A percentile compares a stretch with the other conserved stretches of the same genome.
phyloP scores from a whole-genome alignment of 495 filamentous ascomycete genomes.

The Terfezia claveryi region DNA sequence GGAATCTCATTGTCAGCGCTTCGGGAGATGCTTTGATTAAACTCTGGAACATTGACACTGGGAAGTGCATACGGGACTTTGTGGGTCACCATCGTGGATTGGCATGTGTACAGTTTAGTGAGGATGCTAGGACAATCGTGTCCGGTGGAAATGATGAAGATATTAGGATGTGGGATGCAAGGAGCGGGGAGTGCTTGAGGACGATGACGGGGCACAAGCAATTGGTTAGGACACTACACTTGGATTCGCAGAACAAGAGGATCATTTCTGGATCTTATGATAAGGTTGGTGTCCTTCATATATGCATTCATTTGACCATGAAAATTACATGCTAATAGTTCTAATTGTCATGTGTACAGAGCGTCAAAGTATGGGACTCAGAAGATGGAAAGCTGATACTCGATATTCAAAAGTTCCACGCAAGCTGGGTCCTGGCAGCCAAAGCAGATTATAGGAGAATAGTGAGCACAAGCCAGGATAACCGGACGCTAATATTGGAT shows the following conservation, averaged over 20 bases:
- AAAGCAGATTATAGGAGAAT: slow-evolving; percentile 88
- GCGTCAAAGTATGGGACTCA: slow-evolving; percentile 79
- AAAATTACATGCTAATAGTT: neutral
- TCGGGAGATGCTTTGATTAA: slow-evolving; percentile 82
- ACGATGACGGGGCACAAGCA: slow-evolving; percentile 56
- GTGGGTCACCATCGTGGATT: slow-evolving; percentile 67
- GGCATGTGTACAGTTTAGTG: slow-evolving; percentile 84
- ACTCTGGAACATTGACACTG: slow-evolving; percentile 78
- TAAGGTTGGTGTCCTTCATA: slow-evolving; percentile 26
- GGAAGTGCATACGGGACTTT: slow-evolving; percentile 72
- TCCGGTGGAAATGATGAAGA: slow-evolving; percentile 84
- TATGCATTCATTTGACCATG: neutral
- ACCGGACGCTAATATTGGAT: slow-evolving; percentile 78
- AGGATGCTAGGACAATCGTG: slow-evolving; percentile 70
- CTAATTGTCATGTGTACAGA: slow-evolving; percentile 15
- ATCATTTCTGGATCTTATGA: slow-evolving; percentile 87
- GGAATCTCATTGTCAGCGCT: slow-evolving; percentile 74
- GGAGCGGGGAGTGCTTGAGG: slow-evolving; percentile 60
- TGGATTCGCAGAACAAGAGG: slow-evolving; percentile 62
- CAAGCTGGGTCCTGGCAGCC: slow-evolving; percentile 85
- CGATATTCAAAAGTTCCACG: slow-evolving; percentile 71
- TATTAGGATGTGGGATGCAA: slow-evolving; percentile 85
- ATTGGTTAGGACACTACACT: slow-evolving; percentile 68
- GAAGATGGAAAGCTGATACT: slow-evolving; percentile 48
- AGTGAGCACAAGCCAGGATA: slow-evolving; percentile 81